Evolutionary conservation across 2,329 filamentous ascomycete species (phyloP).

Genomic region (Aspergillus fischeri): DNA sequence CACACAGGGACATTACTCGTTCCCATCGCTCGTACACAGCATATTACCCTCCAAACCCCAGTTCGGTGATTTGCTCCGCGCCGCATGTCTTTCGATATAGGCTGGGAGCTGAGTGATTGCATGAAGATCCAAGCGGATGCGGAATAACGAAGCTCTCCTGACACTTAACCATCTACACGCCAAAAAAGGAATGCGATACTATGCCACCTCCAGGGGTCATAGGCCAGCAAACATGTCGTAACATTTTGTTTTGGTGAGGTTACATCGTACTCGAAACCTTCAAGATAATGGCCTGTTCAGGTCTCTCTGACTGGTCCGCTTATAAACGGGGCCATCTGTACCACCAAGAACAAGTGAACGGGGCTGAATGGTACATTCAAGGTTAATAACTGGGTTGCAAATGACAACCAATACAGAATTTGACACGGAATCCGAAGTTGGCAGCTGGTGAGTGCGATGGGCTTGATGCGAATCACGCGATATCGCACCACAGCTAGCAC

Average conservation of each 20-base stretch:
- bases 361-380: background rate
- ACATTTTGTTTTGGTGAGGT: background rate
- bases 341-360: background rate
- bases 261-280: background rate
- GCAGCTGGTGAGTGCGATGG: no score
- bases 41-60: no score
- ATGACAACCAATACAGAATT: background rate
- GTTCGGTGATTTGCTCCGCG: background rate
- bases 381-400: background rate
- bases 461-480: no score
- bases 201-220: background rate
- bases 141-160: background rate
- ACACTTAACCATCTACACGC: background rate
- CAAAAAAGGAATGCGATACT: background rate
- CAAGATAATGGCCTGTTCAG: background rate
- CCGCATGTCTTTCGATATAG: background rate
- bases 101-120: background rate
- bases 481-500: background rate
- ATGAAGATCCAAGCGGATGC: background rate
- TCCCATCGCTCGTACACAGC: background rate
- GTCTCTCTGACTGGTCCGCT: background rate
- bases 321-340: background rate
- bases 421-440: background rate
- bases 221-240: background rate
- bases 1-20: background rate